A percentile compares a stretch with the other conserved stretches of the same genome.
These are phyloP conservation scores for Petasospora rhodanensis DNA, from an alignment of 1,139 yeast genomes.

Conservation along the genomic window DNA sequence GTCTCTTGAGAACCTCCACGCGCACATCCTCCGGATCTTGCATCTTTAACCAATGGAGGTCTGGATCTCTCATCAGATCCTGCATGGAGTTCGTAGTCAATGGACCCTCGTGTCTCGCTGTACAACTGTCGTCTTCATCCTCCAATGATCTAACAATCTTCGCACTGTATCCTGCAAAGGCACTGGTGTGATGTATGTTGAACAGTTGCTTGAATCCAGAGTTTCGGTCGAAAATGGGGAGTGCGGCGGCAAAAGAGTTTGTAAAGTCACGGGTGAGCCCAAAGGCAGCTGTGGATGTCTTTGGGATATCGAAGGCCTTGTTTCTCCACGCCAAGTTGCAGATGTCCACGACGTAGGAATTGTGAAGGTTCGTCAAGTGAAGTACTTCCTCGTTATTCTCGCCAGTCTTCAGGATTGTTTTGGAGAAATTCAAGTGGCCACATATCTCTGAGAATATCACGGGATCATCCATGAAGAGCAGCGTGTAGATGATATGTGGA, in stretches of 20 bases:
- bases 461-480: constrained; percentile 39
- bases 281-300: constrained; percentile 35
- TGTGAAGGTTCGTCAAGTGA: constrained; percentile 38
- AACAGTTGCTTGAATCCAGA: constrained; percentile 37
- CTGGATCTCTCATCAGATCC: constrained; percentile 13
- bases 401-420: constrained; percentile 28
- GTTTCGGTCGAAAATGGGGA: constrained; percentile 34
- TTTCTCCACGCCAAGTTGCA: constrained; percentile 65
- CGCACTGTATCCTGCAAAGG: constrained; percentile 45
- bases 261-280: constrained; percentile 32
- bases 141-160: constrained; percentile 45
- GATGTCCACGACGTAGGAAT: constrained; percentile 53
- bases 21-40: constrained; percentile 36
- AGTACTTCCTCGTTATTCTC: constrained; percentile 25
- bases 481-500: constrained; percentile 34
- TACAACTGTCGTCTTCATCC: constrained; percentile 32
- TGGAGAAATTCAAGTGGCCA: constrained; percentile 43
- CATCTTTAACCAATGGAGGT: constrained; percentile 30
- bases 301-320: constrained; percentile 31
- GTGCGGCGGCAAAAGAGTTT: constrained; percentile 32
- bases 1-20: constrained; percentile 33
- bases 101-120: constrained; percentile 44
- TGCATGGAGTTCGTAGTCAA: constrained; percentile 24
- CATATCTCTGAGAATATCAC: constrained; percentile 44
- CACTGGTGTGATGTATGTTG: constrained; percentile 51